A percentile compares a stretch with the other conserved stretches of the same genome.
These are phyloP conservation scores for Penicillium subrubescens DNA, from an alignment of 495 filamentous ascomycete genomes.

Conservation along the genomic window DNA sequence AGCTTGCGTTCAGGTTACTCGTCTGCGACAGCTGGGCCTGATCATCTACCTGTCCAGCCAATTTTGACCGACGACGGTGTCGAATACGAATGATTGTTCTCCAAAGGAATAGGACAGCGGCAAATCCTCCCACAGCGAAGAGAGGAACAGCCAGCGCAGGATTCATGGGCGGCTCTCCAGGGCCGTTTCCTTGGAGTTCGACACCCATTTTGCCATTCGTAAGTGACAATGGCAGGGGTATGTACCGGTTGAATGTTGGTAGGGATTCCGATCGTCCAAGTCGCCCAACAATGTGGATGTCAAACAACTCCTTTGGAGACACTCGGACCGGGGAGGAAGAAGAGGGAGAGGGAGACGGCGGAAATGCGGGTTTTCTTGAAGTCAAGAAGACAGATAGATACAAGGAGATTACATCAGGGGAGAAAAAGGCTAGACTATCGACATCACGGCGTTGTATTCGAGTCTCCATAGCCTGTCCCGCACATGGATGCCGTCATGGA, in stretches of 20 bases:
- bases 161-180: slow-evolving; percentile 41
- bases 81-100: slow-evolving; percentile 28
- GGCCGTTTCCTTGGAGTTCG: slow-evolving; percentile 29
- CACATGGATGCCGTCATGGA: slow-evolving; percentile 34
- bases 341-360: neutral
- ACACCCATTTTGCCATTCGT: slow-evolving; percentile 34
- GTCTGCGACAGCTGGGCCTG: slow-evolving; percentile 28
- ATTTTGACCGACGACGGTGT: slow-evolving; percentile 32
- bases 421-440: slow-evolving; percentile 7
- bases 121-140: slow-evolving; percentile 32
- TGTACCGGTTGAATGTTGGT: neutral
- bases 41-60: slow-evolving; percentile 21
- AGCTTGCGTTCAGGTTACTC: slow-evolving; percentile 19
- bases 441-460: slow-evolving; percentile 21
- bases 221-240: neutral
- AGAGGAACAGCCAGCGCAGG: slow-evolving; percentile 39
- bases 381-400: slow-evolving; percentile 6
- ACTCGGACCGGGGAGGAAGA: slow-evolving; percentile 7
- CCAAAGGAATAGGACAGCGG: slow-evolving; percentile 31
- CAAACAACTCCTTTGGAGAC: slow-evolving; percentile 18
- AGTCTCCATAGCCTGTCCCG: neutral
- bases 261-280: slow-evolving; percentile 15
- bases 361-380: neutral
- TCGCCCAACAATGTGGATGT: slow-evolving; percentile 18
- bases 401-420: slow-evolving; percentile 5